These are phyloP conservation scores for Aspergillus sp. DNA, from an alignment of 2,329 filamentous ascomycete species.

Conservation along the genomic window DNA sequence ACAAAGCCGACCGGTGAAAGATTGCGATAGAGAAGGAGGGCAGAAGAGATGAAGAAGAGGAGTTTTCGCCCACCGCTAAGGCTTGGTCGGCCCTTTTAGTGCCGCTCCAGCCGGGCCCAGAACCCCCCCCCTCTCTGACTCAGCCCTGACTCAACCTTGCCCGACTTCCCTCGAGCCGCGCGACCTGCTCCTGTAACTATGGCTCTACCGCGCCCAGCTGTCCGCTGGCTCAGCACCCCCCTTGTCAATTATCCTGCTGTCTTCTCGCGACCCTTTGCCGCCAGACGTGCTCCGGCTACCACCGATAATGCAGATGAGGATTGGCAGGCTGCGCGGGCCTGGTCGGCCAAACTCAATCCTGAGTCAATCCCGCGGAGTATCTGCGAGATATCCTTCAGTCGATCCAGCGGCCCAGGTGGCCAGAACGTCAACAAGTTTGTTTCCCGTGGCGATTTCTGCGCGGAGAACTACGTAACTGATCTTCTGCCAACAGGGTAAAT, in stretches of 20 bases:
- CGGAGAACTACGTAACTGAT: background rate
- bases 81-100: no score
- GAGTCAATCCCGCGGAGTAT: conserved; percentile 48
- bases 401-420: conserved; percentile 56
- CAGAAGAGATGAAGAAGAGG: no score
- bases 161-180: no score
- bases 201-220: no score
- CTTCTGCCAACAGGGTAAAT: conserved; percentile 44
- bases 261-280: conserved; percentile 18
- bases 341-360: conserved; percentile 46
- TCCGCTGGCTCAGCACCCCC: conserved; percentile 4
- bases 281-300: conserved; percentile 13
- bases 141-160: no score
- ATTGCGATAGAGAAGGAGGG: no score
- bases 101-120: no score
- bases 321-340: conserved; percentile 41
- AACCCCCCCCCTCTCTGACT: no score
- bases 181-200: no score
- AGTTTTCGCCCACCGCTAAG: no score
- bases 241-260: no score
- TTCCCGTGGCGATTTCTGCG: conserved; percentile 4
- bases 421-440: conserved; percentile 61
- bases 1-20: no score
- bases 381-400: conserved; percentile 52
- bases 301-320: conserved; percentile 19